Evolutionary conservation across 257 asterid species (phyloP).

Genomic region (Dorcoceras hygrometricum): DNA sequence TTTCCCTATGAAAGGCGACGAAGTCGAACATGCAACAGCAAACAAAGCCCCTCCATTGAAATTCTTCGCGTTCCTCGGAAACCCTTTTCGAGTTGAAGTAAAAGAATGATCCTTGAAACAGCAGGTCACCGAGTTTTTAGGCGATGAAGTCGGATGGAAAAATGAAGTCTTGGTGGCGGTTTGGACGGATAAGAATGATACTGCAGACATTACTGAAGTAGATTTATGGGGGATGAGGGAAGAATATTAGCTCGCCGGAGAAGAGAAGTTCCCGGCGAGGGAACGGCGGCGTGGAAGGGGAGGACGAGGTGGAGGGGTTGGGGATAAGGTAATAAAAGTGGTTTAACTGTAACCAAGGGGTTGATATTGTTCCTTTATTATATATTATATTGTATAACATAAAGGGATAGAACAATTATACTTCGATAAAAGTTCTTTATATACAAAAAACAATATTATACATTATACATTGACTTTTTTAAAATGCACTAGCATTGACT

Average conservation of each 20-base stretch:
- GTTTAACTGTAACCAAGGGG: background rate
- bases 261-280: conserved; percentile 38
- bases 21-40: conserved; percentile 63
- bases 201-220: conserved; percentile 33
- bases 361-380: background rate
- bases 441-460: too few species aligned
- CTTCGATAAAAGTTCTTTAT: too few species aligned
- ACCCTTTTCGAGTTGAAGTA: conserved; percentile 22
- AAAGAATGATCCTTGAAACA: conserved; percentile 20
- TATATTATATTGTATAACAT: too few species aligned
- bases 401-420: too few species aligned
- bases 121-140: conserved; percentile 19
- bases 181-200: conserved; percentile 33
- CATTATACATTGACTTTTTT: too few species aligned
- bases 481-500: too few species aligned
- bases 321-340: conserved; percentile 26
- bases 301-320: conserved; percentile 12
- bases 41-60: conserved; percentile 32
- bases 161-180: conserved; percentile 22
- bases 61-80: conserved; percentile 21
- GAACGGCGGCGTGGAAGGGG: conserved; percentile 28
- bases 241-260: conserved; percentile 34
- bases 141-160: conserved; percentile 18
- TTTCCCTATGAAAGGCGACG: conserved; percentile 70
- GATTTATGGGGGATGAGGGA: background rate